Percentiles rank a stretch among this genome's conserved stretches.
Conservation (phyloP, 805 yeast species). For the Metschnikowia similis region DNA sequence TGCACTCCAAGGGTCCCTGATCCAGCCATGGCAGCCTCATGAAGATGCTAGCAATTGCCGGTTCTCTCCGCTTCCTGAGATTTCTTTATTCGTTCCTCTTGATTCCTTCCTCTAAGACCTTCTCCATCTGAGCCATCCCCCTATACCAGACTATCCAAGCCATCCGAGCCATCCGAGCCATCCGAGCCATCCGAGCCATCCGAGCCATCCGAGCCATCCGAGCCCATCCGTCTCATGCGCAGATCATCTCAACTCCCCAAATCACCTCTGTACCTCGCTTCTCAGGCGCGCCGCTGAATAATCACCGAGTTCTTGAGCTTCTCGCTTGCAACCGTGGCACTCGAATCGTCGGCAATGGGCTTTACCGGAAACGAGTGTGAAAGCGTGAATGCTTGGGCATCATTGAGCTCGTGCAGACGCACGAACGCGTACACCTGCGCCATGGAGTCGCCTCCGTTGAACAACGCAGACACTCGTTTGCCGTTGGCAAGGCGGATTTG, state of each 20-base stretch:
- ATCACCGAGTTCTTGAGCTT: slow-evolving; percentile 81
- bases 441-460: slow-evolving; percentile 64
- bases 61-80: too few species aligned
- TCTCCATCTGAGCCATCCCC: too few species aligned
- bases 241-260: background rate
- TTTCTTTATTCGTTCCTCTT: too few species aligned
- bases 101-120: too few species aligned
- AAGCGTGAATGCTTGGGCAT: slow-evolving; percentile 51
- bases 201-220: too few species aligned
- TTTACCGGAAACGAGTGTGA: slow-evolving; percentile 81
- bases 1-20: too few species aligned
- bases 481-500: slow-evolving; percentile 87
- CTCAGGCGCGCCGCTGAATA: slow-evolving; percentile 71
- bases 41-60: too few species aligned
- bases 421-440: slow-evolving; percentile 67
- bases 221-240: too few species aligned
- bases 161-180: too few species aligned
- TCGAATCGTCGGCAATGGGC: slow-evolving; percentile 53
- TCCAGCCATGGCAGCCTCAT: too few species aligned
- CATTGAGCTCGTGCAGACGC: slow-evolving; percentile 38
- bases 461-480: slow-evolving; percentile 57
- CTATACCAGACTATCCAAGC: too few species aligned
- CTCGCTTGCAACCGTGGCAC: slow-evolving; percentile 62
- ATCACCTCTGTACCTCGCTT: slow-evolving; percentile 12
- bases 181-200: too few species aligned